Evolutionary conservation across 306 rosid genomes (phyloP), one percentile per base, ranked within the genome.

Genomic region (Alnus rubra): DNA sequence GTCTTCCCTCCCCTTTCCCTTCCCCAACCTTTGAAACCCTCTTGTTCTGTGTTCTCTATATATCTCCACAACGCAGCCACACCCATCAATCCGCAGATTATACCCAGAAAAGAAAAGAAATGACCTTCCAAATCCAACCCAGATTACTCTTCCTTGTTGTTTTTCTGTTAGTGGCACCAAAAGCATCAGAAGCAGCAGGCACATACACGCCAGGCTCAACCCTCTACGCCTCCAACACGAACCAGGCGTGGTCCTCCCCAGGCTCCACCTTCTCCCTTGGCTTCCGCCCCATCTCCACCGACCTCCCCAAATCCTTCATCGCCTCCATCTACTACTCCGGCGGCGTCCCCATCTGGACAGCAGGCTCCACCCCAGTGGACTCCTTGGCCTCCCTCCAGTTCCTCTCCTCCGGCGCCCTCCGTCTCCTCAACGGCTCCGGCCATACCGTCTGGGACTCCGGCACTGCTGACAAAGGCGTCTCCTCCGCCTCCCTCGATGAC

Each of bases 321-420:
- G 92, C 90, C 62, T 85, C 88, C 81, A 81, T 93, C 48, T 44
- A 39, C 74, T 88, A 81, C 85, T 5, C 83, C 71, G 94, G 90
- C 69, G 87, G 83, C 35, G 15, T 65, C 39, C 91, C 92, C 42
- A 55, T 88, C 68, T 93, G 97, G 97, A 84, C 93, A 7, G 89
- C 89, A 23, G 88, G 83, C 5, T 14, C 78, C 18, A 3, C 71
- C 31, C 0, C 85, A 13, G 94, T 93, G 0, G 96, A 93, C 82
- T 78, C 91, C 59, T 81, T 45, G 0, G 92, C 87, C 0, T 68
- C 90, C 53, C 76, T 93, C 74, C 88, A 69, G 8, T 91, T 93
- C 79, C 84, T 79, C 53, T 10, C 81, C 28, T 55, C 82, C 30
- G 96, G 97, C 15, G 9, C 44, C 69, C 97, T 93, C 54, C 89